Evolutionary conservation across 139 green algal genomes (phyloP), one percentile per base, ranked within the genome.

Genomic region (Pseudopediastrum boryanum): DNA sequence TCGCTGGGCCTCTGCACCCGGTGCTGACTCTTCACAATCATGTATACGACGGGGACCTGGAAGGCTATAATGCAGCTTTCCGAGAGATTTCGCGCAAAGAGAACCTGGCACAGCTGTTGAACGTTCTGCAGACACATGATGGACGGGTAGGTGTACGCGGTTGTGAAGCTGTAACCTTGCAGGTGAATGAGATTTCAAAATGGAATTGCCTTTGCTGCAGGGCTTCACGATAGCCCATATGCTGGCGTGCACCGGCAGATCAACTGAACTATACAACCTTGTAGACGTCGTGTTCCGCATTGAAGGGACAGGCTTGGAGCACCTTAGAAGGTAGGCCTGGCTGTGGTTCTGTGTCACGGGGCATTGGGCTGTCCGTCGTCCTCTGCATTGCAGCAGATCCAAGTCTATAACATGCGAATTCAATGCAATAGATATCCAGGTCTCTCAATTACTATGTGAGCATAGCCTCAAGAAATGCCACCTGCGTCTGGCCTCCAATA

Each of bases 221-320:
- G 71, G 71, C 39, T 59, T 78, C 41, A 78, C 71, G 9, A 42
- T 78, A 38, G 39, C 54, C 12, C 71, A 78, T 43, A 54, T 78
- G n/a, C 29, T 78, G 56, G 71, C 71, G 16, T 78, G 71, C 36
- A 13, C 56, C 50, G 71, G 71, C 16, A 27, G 71, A 19, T 21
- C 41, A 23, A 5, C 43, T 4, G 71, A 78, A 23, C 56, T 78
- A 16, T 19, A 27, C 16, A 25, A 42, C 2, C 3, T 78, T 6
- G n/a, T 70, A 29, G 54, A 78, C 2, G 42, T 70, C 10, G 9
- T 78, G 0, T 70, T 70, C 39, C 64, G 56, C 31, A 54, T 78
- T 29, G 39, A 70, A 56, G 71, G 71, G 36, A 56, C 56, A 27
- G 71, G 71, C 23, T 39, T 70, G 33, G 38, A 68, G 27, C 36